Conservation (phyloP, 768 basidiomycete species). For the Amanita jacksonii region DNA sequence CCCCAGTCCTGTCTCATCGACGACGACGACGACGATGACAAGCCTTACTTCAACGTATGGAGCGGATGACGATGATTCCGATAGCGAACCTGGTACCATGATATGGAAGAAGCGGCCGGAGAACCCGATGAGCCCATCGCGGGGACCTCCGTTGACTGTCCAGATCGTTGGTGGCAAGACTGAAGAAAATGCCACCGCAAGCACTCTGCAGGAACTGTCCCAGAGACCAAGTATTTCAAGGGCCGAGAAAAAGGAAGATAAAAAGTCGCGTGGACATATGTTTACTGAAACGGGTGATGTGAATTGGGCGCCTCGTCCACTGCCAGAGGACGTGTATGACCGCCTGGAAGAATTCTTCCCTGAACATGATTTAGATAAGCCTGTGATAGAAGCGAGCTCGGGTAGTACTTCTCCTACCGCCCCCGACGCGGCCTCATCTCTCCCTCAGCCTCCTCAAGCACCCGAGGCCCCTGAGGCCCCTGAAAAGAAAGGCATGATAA, state of each 20-base stretch:
- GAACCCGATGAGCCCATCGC: neutral
- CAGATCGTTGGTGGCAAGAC: constrained; percentile 21
- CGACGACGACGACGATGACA: constrained; percentile 8
- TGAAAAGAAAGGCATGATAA: constrained; percentile 33
- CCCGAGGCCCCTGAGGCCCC: constrained; percentile 16
- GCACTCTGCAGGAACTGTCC: neutral
- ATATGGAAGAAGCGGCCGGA: constrained; percentile 9
- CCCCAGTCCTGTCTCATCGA: constrained; percentile 3
- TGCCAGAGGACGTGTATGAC: constrained; percentile 88
- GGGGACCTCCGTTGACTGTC: constrained; percentile 35
- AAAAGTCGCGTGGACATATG: constrained; percentile 36
- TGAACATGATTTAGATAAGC: constrained; percentile 90
- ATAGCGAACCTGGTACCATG: constrained; percentile 28
- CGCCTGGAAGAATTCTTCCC: constrained; percentile 94
- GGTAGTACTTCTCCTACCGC: constrained; percentile 73
- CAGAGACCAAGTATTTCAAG: constrained; percentile 11
- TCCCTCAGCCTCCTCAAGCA: constrained; percentile 28
- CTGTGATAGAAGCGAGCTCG: constrained; percentile 80
- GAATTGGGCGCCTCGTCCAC: constrained; percentile 86
- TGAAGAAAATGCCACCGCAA: neutral
- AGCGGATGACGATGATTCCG: constrained; percentile 37
- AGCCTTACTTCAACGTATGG: constrained; percentile 11
- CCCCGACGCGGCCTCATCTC: constrained; percentile 35
- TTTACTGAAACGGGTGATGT: constrained; percentile 55
- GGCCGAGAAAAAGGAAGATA: constrained; percentile 14